Conservation (phyloP, 2,329 filamentous ascomycete species). For the Fusarium acutatum region DNA sequence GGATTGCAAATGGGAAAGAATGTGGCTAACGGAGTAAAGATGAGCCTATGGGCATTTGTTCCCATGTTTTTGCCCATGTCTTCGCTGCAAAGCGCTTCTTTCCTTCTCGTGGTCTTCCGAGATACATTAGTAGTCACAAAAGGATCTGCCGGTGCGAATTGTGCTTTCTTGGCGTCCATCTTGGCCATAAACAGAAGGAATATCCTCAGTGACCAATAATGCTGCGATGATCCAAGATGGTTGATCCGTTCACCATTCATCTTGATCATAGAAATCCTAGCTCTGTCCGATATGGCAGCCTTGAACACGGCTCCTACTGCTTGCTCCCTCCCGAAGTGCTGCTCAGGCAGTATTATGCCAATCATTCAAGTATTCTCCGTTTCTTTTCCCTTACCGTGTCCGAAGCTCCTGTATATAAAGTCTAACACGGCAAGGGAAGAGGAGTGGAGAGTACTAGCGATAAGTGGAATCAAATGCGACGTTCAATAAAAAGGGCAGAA, state of each 20-base stretch:
- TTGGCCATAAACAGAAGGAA: neutral
- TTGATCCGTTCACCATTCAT: neutral
- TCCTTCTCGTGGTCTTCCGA: neutral
- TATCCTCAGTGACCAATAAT: neutral
- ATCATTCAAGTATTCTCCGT: neutral
- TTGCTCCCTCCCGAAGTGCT: neutral
- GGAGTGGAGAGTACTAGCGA: neutral
- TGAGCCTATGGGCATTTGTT: too few relatives aligned
- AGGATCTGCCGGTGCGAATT: too few relatives aligned
- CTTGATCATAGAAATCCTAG: neutral
- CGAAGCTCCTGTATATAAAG: neutral
- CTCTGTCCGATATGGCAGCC: accelerated
- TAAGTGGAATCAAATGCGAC: neutral
- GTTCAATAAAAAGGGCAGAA: neutral
- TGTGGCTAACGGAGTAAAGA: too few relatives aligned
- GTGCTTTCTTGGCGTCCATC: neutral
- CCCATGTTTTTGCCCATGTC: neutral
- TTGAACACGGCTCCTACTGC: too few relatives aligned
- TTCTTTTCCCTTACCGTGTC: neutral
- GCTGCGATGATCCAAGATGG: neutral
- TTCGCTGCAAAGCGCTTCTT: neutral
- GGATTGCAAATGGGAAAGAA: accelerated
- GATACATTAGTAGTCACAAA: too few relatives aligned
- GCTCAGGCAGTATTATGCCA: neutral
- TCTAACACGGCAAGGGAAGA: neutral